Evolutionary conservation across 805 yeast species (phyloP).

Genomic region (Myxozyma udenii): DNA sequence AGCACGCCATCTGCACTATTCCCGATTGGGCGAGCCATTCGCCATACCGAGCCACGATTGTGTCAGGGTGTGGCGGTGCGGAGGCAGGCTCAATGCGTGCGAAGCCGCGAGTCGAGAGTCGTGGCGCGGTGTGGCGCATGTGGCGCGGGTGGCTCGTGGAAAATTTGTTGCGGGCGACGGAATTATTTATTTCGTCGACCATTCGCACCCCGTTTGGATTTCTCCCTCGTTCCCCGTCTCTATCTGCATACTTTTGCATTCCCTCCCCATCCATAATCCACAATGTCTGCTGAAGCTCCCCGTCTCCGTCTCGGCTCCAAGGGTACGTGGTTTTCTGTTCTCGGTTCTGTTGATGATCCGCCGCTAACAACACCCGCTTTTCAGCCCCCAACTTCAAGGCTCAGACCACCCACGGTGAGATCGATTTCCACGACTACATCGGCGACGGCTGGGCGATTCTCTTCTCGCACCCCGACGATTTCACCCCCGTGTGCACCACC

Average conservation of each 20-base stretch:
- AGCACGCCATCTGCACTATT: slow-evolving; percentile 23
- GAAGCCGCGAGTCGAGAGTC: no score
- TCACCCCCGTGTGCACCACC: slow-evolving; percentile 95
- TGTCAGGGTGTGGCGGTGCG: neutral
- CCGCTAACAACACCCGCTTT: slow-evolving; percentile 37
- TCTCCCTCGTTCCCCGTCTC: no score
- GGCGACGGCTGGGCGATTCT: slow-evolving; percentile 84
- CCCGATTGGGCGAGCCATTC: slow-evolving; percentile 6
- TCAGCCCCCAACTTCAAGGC: slow-evolving; percentile 86
- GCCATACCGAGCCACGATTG: slow-evolving; percentile 2
- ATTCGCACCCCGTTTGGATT: no score
- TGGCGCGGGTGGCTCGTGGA: no score
- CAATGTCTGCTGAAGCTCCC: slow-evolving; percentile 23
- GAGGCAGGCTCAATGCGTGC: no score
- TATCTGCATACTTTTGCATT: no score
- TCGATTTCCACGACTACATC: slow-evolving; percentile 82
- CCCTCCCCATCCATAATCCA: no score
- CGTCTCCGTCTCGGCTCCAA: slow-evolving; percentile 28
- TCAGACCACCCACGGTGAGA: slow-evolving; percentile 74
- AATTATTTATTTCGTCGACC: no score
- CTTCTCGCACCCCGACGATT: slow-evolving; percentile 94
- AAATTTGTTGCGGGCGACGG: no score
- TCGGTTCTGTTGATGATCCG: neutral
- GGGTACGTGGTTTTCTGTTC: slow-evolving; percentile 4
- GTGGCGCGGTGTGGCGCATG: no score